These are phyloP conservation scores for Chenopodium formosanum DNA, from an alignment of 148 eudicot species.

Conservation along the genomic window DNA sequence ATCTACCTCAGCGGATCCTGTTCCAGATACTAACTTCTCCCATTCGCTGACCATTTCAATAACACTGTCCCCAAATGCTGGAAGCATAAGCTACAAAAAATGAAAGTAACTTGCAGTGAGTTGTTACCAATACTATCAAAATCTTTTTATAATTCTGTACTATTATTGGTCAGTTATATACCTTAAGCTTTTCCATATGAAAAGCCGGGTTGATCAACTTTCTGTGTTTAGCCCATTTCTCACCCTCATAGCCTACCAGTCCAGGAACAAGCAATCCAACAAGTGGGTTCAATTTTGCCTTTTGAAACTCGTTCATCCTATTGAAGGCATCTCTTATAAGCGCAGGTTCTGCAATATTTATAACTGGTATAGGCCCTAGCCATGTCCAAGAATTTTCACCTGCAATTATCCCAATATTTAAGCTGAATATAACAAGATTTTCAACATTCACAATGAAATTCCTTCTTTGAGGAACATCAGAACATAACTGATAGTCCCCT, in stretches of 20 bases:
- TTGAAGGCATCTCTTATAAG: slow-evolving; percentile 37
- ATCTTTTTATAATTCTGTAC: no score
- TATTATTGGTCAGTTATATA: not conserved
- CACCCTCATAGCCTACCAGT: slow-evolving; percentile 41
- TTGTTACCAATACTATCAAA: not conserved
- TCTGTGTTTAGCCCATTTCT: slow-evolving; percentile 45
- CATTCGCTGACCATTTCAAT: slow-evolving; percentile 35
- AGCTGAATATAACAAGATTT: no score
- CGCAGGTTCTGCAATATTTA: slow-evolving; percentile 41
- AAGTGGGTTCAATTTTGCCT: slow-evolving; percentile 36
- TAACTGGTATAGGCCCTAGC: slow-evolving; percentile 45
- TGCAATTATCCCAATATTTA: slow-evolving; percentile 12
- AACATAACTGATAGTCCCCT: no score
- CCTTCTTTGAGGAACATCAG: no score
- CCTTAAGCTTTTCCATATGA: slow-evolving; percentile 55
- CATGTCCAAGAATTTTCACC: slow-evolving; percentile 41
- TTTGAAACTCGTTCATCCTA: slow-evolving; percentile 29
- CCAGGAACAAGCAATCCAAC: slow-evolving; percentile 35
- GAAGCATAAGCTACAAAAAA: slow-evolving; percentile 36
- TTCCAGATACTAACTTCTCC: slow-evolving; percentile 32
- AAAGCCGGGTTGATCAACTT: slow-evolving; percentile 54
- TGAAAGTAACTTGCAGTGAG: not conserved
- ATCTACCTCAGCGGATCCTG: slow-evolving; percentile 37
- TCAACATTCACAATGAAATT: no score
- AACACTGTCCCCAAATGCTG: slow-evolving; percentile 31